phyloP scores from a whole-genome alignment of 2,329 filamentous ascomycete genomes.

The Metarhizium guizhouense region DNA sequence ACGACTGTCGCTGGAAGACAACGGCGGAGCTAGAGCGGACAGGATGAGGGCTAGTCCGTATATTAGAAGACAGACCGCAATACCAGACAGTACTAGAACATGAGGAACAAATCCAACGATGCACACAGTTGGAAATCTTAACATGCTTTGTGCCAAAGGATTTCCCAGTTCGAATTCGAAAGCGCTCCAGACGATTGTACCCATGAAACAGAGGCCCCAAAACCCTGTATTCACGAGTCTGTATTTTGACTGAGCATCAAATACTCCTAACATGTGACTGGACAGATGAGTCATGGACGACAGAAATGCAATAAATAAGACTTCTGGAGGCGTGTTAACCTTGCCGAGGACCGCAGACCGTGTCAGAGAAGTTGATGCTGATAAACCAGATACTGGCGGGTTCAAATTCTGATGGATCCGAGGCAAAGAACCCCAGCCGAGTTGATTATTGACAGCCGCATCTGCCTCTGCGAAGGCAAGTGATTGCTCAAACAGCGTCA shows the following conservation, averaged over 20 bases:
- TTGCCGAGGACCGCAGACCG: conserved; percentile 63
- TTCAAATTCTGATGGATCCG: conserved; percentile 32
- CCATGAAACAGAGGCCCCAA: conserved; percentile 88
- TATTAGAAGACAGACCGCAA: conserved; percentile 64
- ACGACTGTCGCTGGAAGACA: conserved; percentile 11
- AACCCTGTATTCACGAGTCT: conserved; percentile 81
- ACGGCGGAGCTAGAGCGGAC: conserved; percentile 44
- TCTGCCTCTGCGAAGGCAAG: conserved; percentile 94
- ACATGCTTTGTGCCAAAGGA: conserved; percentile 52
- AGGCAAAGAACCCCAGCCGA: conserved; percentile 60
- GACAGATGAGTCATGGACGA: conserved; percentile 82
- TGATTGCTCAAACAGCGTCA: conserved; percentile 95
- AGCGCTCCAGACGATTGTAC: conserved; percentile 71
- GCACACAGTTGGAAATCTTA: conserved; percentile 88
- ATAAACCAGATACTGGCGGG: conserved; percentile 12
- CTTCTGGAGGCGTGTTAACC: conserved; percentile 83
- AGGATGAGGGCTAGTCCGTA: conserved; percentile 70
- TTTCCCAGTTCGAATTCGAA: conserved; percentile 53
- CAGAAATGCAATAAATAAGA: conserved; percentile 78
- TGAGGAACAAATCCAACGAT: conserved; percentile 94
- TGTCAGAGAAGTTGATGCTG: conserved; percentile 39
- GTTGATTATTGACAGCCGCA: conserved; percentile 70
- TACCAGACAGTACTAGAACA: conserved; percentile 75
- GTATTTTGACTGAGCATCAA: conserved; percentile 69
- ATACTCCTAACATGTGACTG: conserved; percentile 73